These are phyloP conservation scores for Cryphonectria parasitica DNA, from an alignment of 2,329 filamentous ascomycete species.

Conservation along the genomic window DNA sequence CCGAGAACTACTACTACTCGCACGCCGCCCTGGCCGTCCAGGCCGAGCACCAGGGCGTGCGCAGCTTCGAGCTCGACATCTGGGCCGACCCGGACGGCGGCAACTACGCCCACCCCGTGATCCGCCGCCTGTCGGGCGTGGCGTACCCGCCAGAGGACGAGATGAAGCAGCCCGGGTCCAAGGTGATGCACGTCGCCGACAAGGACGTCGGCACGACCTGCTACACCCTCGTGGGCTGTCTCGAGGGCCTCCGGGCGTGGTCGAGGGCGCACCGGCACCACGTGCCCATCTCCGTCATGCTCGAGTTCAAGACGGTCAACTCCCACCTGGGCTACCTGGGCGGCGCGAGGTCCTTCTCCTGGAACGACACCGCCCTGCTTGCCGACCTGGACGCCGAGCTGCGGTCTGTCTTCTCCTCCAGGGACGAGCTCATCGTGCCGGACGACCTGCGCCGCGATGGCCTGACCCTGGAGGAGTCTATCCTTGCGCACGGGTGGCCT, in stretches of 20 bases:
- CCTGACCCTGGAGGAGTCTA: slow-evolving; percentile 49
- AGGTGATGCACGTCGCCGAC: slow-evolving; percentile 56
- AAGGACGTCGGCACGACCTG: slow-evolving; percentile 50
- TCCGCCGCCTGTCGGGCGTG: slow-evolving; percentile 45
- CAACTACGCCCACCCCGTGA: slow-evolving; percentile 49
- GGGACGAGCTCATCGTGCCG: slow-evolving; percentile 47
- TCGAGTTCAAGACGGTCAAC: slow-evolving; percentile 50
- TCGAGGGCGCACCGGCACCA: slow-evolving; percentile 46
- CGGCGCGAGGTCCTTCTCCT: slow-evolving; percentile 45
- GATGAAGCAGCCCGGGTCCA: slow-evolving; percentile 48
- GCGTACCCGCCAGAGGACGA: slow-evolving; percentile 44
- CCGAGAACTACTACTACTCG: slow-evolving; percentile 51
- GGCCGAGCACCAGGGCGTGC: slow-evolving; percentile 48
- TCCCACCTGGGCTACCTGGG: slow-evolving; percentile 35
- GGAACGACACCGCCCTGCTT: slow-evolving; percentile 47
- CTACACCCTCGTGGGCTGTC: slow-evolving; percentile 50
- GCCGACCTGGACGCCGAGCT: slow-evolving; percentile 52
- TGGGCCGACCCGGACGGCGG: slow-evolving; percentile 53
- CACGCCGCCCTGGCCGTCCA: slow-evolving; percentile 50
- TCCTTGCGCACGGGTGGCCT: slow-evolving; percentile 54
- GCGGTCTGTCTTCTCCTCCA: slow-evolving; percentile 44
- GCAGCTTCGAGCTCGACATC: slow-evolving; percentile 53
- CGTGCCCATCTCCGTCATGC: slow-evolving; percentile 52
- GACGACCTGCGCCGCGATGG: slow-evolving; percentile 48
- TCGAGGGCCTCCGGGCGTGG: slow-evolving; percentile 49